These are phyloP conservation scores for sunflower (Helianthus annuus) DNA, from an alignment of 129 eudicot species.

Conservation along the genomic window HanXRQr2.0-SUNRISE NC_035442.2:165782705-165783204, in stretches of 20 bases:
- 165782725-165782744: too few relatives aligned
- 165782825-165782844: too few relatives aligned
- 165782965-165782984: not conserved
- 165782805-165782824: too few relatives aligned
- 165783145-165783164: constrained; percentile 54
- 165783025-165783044: not conserved
- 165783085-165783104: constrained; percentile 46
- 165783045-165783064: constrained; percentile 14
- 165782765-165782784: too few relatives aligned
- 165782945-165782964: not conserved
- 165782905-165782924: too few relatives aligned
- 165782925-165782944: not conserved
- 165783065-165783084: constrained; percentile 39
- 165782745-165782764: too few relatives aligned
- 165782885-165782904: too few relatives aligned
- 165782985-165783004: not conserved
- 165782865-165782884: not conserved
- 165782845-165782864: too few relatives aligned
- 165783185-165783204: constrained; percentile 44
- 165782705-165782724: too few relatives aligned
- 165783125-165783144: constrained; percentile 35
- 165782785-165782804: too few relatives aligned
- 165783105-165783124: constrained; percentile 13
- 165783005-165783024: not conserved
- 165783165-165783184: constrained; percentile 16